Percentiles rank a stretch among this genome's conserved stretches.
Conservation (phyloP, 2,329 filamentous ascomycete genomes). For the Ophiostoma sp. region DNA sequence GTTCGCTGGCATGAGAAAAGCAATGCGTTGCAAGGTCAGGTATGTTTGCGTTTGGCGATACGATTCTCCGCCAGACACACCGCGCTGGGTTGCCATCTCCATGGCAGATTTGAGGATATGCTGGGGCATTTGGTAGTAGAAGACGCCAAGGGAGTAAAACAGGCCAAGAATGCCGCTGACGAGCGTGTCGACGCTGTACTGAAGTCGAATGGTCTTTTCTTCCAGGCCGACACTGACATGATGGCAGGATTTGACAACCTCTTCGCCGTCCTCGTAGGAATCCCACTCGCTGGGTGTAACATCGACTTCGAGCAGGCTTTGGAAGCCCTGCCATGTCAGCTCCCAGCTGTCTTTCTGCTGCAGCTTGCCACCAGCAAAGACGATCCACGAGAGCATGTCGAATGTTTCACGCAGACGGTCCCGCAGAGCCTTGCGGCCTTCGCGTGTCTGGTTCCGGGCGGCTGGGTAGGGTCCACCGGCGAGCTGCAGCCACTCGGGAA, state of each 20-base stretch:
- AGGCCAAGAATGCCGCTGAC: slow-evolving; percentile 23
- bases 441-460: neutral
- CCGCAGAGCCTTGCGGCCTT: neutral
- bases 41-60: slow-evolving; percentile 14
- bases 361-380: slow-evolving; percentile 11
- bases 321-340: slow-evolving; percentile 27
- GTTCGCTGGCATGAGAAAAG: neutral
- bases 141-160: slow-evolving; percentile 25
- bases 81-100: neutral
- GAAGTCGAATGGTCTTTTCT: neutral
- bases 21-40: slow-evolving; percentile 11
- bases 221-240: neutral
- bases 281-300: neutral
- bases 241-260: neutral
- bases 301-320: slow-evolving; percentile 21
- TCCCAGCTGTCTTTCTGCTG: slow-evolving; percentile 17
- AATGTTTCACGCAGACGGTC: neutral
- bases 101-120: neutral
- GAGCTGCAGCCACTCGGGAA: slow-evolving; percentile 23
- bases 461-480: slow-evolving; percentile 16
- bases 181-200: slow-evolving; percentile 19
- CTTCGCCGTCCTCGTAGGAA: neutral
- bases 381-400: slow-evolving; percentile 15
- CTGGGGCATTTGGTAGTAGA: slow-evolving; percentile 24
- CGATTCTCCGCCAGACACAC: neutral